These are phyloP conservation scores for Physcia stellaris DNA, from an alignment of 495 filamentous ascomycete genomes.

Conservation along the genomic window DNA sequence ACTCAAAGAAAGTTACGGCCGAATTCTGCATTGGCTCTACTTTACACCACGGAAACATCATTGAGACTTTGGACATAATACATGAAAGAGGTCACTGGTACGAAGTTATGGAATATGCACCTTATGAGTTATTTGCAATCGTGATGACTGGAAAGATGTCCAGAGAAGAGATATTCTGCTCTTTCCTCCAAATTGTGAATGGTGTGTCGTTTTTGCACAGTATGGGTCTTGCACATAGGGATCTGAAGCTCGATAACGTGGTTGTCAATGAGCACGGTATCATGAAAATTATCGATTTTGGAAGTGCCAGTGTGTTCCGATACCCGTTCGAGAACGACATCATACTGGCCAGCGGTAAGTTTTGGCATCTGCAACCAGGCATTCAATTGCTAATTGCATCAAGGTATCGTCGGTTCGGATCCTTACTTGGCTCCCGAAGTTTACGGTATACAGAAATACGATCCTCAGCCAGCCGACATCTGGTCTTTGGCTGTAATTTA, in stretches of 20 bases:
- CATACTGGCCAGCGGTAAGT: slow-evolving; percentile 73
- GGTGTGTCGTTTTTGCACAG: slow-evolving; percentile 96
- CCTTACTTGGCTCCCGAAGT: slow-evolving; percentile 96
- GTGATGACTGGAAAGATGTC: slow-evolving; percentile 99
- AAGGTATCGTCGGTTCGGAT: slow-evolving; percentile 94
- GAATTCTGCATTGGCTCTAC: slow-evolving; percentile 98
- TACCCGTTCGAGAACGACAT: slow-evolving; percentile 96
- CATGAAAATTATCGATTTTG: slow-evolving; percentile 99
- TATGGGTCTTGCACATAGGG: slow-evolving; percentile 90
- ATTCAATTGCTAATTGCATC: slow-evolving; percentile 6
- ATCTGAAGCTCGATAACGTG: slow-evolving; percentile 96
- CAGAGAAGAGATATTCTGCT: slow-evolving; percentile 78
- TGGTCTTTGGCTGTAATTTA: slow-evolving; percentile 99
- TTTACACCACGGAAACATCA: slow-evolving; percentile 94
- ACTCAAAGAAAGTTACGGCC: slow-evolving; percentile 97
- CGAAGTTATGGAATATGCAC: slow-evolving; percentile 99
- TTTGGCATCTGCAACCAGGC: slow-evolving; percentile 6
- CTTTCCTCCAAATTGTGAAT: slow-evolving; percentile 86
- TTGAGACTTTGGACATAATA: slow-evolving; percentile 94
- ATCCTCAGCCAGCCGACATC: slow-evolving; percentile 86
- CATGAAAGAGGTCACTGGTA: slow-evolving; percentile 94
- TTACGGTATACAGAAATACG: slow-evolving; percentile 87
- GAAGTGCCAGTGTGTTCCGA: slow-evolving; percentile 88
- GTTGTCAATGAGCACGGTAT: slow-evolving; percentile 96
- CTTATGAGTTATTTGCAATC: slow-evolving; percentile 91